Evolutionary conservation across 108 stramenopile genomes (phyloP), one percentile per base, ranked within the genome.

Genomic region (Chaetoceros tenuissimus): DNA sequence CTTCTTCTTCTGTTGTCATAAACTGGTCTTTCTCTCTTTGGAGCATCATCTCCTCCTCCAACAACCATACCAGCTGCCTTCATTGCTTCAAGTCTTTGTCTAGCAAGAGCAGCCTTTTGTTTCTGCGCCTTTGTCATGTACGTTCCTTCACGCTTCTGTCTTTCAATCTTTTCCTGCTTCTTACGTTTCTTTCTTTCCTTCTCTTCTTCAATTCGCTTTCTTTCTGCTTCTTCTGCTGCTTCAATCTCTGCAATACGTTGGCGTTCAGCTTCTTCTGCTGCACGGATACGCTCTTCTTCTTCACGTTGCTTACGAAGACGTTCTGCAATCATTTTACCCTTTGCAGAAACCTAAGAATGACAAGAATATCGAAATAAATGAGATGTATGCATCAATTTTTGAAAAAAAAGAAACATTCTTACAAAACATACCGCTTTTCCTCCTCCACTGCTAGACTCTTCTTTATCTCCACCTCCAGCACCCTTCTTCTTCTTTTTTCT

Each of bases 41-140:
- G 1, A 25, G 44, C 62, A 58, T 51, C 25, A 62, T 56, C 7
- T 26, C 29, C 30, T 34, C 53, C 60, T 47, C 63, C 77, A 17
- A 74, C 78, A 3, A 67, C 63, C 94, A 95, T 95, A 23, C 94
- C 94, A 43, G 90, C 88, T 10, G 78, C 82, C 59, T 69, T 63
- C 94, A 95, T 95, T 10, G 84, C 81, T 49, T 78, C 80, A 51
- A 92, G 44, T 40, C 94, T 60, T 51, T 79, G 79, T 55, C 87
- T 73, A 24, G 89, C 85, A 74, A 78, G 50, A 40, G 62, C 66
- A 8, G 82, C 82, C 70, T 92, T 84, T 47, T 72, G 70, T 62
- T 82, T 89, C 62, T 95, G 87, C 16, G 75, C 78, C 73, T 89
- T 89, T 25, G 94, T 94, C 89, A 89, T 87, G 76, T 94, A 94